These are phyloP conservation scores for Cardiospermum halicacabum DNA, from an alignment of 345 rosid genomes.

Conservation along the genomic window DNA sequence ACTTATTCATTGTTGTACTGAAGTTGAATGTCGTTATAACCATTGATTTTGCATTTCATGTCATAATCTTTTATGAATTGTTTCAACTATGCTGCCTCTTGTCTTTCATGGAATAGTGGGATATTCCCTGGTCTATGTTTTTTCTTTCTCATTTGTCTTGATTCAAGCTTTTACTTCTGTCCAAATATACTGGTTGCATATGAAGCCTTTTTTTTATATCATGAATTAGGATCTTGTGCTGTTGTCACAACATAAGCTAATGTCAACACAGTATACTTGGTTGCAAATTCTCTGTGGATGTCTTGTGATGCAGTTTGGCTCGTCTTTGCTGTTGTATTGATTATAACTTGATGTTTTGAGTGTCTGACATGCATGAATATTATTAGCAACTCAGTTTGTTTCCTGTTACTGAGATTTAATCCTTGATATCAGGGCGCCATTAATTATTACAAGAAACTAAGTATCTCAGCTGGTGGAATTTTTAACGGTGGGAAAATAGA, in stretches of 20 bases:
- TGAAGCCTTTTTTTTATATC: neutral
- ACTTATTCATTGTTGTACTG: no score
- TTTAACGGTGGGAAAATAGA: constrained; percentile 23
- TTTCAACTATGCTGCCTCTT: no score
- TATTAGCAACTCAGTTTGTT: neutral
- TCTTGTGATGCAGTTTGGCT: neutral
- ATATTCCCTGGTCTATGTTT: neutral
- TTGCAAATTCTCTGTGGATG: neutral
- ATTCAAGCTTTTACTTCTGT: neutral
- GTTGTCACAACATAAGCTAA: neutral
- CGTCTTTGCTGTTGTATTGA: neutral
- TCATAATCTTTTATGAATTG: no score
- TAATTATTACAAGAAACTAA: constrained; percentile 72
- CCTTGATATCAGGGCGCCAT: constrained; percentile 62
- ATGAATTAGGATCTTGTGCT: neutral
- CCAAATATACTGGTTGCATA: neutral
- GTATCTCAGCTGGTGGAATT: constrained; percentile 37
- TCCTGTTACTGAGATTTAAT: constrained; percentile 2
- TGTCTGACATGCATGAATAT: neutral
- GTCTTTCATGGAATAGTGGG: no score
- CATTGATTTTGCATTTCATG: no score
- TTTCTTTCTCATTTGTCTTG: neutral
- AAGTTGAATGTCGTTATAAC: no score
- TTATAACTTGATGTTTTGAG: neutral
- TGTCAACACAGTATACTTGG: no score